phyloP scores from a whole-genome alignment of 306 rosid species.

The Psophocarpus tetragonolobus region DNA sequence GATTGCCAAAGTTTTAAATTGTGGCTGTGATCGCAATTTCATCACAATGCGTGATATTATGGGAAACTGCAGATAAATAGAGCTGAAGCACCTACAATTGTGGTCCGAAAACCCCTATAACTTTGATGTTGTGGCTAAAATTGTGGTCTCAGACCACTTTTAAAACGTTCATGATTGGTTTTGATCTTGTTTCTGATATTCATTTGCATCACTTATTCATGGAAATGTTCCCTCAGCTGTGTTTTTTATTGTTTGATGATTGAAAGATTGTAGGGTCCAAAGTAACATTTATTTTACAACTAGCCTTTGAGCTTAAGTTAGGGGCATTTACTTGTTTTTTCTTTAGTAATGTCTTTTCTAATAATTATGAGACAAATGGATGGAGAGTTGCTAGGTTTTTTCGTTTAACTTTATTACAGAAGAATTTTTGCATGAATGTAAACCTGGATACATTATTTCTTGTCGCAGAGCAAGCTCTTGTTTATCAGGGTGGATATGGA shows the following conservation, averaged over 20 bases:
- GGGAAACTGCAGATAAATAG: background rate
- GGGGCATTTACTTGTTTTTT: background rate
- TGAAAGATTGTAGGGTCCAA: background rate
- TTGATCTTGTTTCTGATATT: background rate
- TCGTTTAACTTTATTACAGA: background rate
- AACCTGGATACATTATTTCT: slow-evolving; percentile 3
- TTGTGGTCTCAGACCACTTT: background rate
- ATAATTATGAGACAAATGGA: background rate
- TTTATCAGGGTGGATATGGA: slow-evolving; percentile 70
- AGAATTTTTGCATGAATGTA: background rate
- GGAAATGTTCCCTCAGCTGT: background rate
- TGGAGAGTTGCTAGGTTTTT: background rate
- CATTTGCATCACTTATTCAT: slow-evolving; percentile 7
- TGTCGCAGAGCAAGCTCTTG: slow-evolving; percentile 68
- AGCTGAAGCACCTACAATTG: background rate
- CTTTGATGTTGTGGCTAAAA: background rate
- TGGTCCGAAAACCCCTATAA: background rate
- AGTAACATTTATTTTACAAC: background rate
- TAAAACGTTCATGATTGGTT: slow-evolving; percentile 32
- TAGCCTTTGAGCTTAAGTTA: background rate
- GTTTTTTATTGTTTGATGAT: background rate
- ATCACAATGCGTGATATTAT: background rate
- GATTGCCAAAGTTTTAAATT: background rate
- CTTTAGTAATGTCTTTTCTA: background rate
- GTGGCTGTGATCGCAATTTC: background rate